Evolutionary conservation across 1,284 basidiomycete genomes (phyloP).

Genomic region (Phellopilus nigrolimitatus): DNA sequence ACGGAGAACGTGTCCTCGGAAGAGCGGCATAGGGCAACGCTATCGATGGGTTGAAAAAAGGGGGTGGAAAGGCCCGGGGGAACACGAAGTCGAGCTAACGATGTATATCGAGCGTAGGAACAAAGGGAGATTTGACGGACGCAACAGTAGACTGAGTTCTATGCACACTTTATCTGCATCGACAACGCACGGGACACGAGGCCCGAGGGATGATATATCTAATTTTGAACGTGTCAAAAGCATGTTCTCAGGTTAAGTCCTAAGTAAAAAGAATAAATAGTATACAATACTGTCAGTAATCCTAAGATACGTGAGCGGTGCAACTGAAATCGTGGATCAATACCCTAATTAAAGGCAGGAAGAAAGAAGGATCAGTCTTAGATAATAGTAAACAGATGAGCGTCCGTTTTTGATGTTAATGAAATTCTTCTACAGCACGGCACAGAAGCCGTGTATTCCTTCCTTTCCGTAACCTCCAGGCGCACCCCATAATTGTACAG

Average conservation of each 20-base stretch:
- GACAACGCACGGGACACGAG: constrained; percentile 10
- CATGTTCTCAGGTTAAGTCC: constrained; percentile 1
- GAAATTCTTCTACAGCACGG: too few relatives aligned
- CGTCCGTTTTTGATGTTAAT: too few relatives aligned
- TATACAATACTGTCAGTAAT: too few relatives aligned
- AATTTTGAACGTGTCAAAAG: background rate
- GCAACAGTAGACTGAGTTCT: constrained; percentile 1
- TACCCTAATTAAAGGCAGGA: too few relatives aligned
- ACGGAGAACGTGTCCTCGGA: constrained; percentile 26
- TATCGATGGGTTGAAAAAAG: background rate
- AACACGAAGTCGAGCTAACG: background rate
- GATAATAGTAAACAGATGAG: too few relatives aligned
- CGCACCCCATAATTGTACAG: background rate
- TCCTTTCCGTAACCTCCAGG: too few relatives aligned
- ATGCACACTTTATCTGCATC: constrained; percentile 1
- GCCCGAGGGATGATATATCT: background rate
- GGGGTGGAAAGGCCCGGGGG: background rate
- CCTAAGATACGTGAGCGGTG: too few relatives aligned
- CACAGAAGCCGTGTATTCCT: too few relatives aligned
- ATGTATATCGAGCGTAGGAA: background rate
- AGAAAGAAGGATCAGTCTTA: too few relatives aligned
- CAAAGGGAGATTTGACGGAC: background rate
- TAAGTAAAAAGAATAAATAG: background rate
- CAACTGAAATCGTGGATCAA: too few relatives aligned
- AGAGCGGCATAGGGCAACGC: constrained; percentile 27